Conservation (phyloP, 495 filamentous ascomycete genomes). For the Friedmanniomyces endolithicus region DNA sequence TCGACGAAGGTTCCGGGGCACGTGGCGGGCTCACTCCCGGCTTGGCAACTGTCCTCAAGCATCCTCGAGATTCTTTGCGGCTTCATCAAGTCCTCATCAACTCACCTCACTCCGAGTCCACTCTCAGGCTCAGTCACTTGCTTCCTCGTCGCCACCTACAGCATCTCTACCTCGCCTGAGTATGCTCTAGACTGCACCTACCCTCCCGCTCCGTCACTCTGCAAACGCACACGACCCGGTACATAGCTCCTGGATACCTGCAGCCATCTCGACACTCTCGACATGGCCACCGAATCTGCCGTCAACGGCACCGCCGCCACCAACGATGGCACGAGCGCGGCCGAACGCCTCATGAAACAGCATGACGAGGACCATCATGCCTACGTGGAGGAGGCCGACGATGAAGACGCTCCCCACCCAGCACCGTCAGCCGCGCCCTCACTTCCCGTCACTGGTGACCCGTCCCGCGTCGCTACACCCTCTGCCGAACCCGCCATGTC, state of each 20-base stretch:
- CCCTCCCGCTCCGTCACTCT: background rate
- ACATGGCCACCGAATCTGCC: constrained; percentile 23
- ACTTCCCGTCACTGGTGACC: constrained; percentile 24
- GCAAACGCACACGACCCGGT: constrained; percentile 6
- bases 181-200: background rate
- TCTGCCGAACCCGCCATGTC: constrained; percentile 34
- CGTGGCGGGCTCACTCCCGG: no score
- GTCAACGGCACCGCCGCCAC: constrained; percentile 28
- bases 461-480: constrained; percentile 25
- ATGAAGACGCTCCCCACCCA: constrained; percentile 56
- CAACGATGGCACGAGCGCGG: constrained; percentile 37
- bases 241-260: constrained; percentile 7
- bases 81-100: background rate
- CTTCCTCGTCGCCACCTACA: background rate
- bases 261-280: background rate
- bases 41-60: no score
- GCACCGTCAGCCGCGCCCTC: constrained; percentile 32
- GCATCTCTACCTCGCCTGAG: background rate
- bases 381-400: constrained; percentile 65
- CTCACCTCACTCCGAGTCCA: background rate
- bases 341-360: constrained; percentile 65
- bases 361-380: constrained; percentile 52
- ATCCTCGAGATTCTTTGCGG: no score
- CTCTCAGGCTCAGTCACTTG: background rate
- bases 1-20: no score